Evolutionary conservation across 169 alveolate genomes (phyloP), one percentile per base, ranked within the genome.

Genomic region (Plasmodium malariae): DNA sequence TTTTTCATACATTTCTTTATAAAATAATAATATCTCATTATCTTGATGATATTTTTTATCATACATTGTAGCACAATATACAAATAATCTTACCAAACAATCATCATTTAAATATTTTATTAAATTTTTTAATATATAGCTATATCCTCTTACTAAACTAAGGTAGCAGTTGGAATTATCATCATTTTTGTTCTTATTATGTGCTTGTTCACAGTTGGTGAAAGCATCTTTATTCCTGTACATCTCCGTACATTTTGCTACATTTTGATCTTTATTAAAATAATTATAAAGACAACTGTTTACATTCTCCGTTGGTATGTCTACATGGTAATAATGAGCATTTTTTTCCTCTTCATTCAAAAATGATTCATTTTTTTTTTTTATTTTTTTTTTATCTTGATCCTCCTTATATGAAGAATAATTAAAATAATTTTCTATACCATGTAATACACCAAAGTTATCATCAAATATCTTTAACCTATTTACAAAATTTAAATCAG

Each of bases 71-170:
- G 83, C 17, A 34, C 85, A 65, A 45, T 48, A 43, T 34, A 68
- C n/a, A 59, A 68, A 68, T 69, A 86, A 28, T 5, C 74, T 86
- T 34, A 59, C 57, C 55, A 70, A 12, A n/a, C 87, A 40, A 43
- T 86, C 92, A 26, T 86, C 92, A 69, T 86, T 63, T 86, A 86
- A 73, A 72, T 86, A 73, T 69, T 86, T 86, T 69, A 86, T 70
- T 24, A 86, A 71, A 55, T 9, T 17, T 63, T 69, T 86, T 71
- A 86, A 70, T 40, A 59, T 40, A 69, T 1, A 49, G 49, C 70
- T 57, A 57, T 69, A 86, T 7, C 78, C 55, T 48, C 14, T 86
- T 7, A 65, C 48, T 11, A 68, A 14, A 11, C 12, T 86, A 30
- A 70, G n/a, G 51, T 69, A 59, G 17, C 32, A 24, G 9, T 17